phyloP scores from a whole-genome alignment of 2,329 filamentous ascomycete genomes.

The Aspergillus terreus region DNA sequence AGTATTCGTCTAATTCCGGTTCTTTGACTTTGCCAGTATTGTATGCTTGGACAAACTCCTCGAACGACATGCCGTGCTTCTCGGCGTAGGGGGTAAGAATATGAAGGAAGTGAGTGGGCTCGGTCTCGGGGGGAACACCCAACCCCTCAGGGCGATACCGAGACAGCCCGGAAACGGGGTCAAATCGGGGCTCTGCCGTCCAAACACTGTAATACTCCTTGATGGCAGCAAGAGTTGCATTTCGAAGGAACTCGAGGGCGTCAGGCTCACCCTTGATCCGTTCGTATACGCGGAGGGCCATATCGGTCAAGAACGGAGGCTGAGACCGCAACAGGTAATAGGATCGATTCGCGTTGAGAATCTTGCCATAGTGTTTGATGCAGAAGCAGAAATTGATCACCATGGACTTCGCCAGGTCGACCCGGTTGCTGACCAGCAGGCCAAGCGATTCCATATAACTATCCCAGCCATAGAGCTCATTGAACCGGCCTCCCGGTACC shows the following conservation, averaged over 20 bases:
- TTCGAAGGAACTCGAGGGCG: conserved; percentile 74
- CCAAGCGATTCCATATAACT: conserved; percentile 98
- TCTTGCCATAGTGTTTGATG: conserved; percentile 97
- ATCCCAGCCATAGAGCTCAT: conserved; percentile 98
- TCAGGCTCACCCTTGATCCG: conserved; percentile 83
- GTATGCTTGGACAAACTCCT: conserved; percentile 84
- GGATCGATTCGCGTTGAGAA: conserved; percentile 91
- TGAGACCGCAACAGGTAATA: conserved; percentile 95
- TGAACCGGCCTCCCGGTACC: conserved; percentile 96
- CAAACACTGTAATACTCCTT: conserved; percentile 94
- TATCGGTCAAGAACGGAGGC: conserved; percentile 94
- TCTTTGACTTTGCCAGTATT: conserved; percentile 73
- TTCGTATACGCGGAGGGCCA: conserved; percentile 91
- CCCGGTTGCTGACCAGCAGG: conserved; percentile 76
- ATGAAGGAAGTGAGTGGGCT: conserved; percentile 81
- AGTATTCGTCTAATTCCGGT: conserved; percentile 90
- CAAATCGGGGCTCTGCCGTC: conserved; percentile 73
- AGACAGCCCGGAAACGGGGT: conserved; percentile 73
- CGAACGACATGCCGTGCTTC: conserved; percentile 77
- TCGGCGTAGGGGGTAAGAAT: conserved; percentile 76
- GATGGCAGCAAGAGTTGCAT: conserved; percentile 82
- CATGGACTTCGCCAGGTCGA: conserved; percentile 89
- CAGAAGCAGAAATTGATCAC: conserved; percentile 96
- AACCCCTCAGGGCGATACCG: conserved; percentile 78
- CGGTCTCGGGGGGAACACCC: conserved; percentile 88